These are phyloP conservation scores for Cicer arietinum DNA, from an alignment of 306 rosid species.

Conservation along the genomic window DNA sequence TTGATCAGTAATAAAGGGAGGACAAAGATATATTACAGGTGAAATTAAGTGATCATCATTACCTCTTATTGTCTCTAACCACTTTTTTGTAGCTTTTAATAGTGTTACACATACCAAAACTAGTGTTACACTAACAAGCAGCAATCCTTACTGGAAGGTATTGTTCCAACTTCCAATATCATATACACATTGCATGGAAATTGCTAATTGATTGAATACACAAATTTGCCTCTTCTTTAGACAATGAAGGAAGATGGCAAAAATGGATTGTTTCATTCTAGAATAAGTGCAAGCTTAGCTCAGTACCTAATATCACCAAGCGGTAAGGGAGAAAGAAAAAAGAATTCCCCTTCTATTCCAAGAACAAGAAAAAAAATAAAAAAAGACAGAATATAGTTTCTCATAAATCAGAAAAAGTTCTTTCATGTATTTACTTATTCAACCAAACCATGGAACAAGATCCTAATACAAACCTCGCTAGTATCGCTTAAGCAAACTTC, in stretches of 20 bases:
- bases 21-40: neutral
- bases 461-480: constrained; percentile 45
- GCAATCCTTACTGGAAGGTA: constrained; percentile 15
- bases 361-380: neutral
- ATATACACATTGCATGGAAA: constrained; percentile 24
- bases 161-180: constrained; percentile 33
- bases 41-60: neutral
- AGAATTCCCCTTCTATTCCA: constrained; percentile 39
- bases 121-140: constrained; percentile 37
- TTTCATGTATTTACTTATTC: constrained; percentile 44
- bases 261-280: neutral
- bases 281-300: constrained; percentile 23
- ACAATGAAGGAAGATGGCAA: constrained; percentile 22
- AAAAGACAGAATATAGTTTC: constrained; percentile 22
- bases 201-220: constrained; percentile 35
- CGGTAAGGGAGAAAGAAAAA: constrained; percentile 42
- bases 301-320: constrained; percentile 34
- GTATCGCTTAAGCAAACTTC: constrained; percentile 78
- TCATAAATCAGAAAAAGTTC: constrained; percentile 34
- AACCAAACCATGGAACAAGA: constrained; percentile 21
- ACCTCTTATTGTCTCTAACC: neutral
- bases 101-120: constrained; percentile 29
- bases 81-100: neutral
- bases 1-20: neutral
- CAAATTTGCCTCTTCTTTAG: constrained; percentile 34